Base-by-base conservation (phyloP, 2,329 filamentous ascomycete species). In the Exophiala bonariae region DNA sequence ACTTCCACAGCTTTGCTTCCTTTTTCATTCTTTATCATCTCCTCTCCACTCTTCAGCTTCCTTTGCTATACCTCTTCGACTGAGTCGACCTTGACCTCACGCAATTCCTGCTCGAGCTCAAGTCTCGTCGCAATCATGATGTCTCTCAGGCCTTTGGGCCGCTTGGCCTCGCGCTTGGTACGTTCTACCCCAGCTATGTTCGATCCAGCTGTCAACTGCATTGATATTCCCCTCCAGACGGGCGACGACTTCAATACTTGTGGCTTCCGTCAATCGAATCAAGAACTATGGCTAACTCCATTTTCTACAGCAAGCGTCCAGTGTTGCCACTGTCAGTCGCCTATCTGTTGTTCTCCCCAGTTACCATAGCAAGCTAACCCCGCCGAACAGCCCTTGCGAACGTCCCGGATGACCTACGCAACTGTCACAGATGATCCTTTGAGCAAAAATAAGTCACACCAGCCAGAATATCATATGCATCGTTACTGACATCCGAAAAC, bases 371-470 rank as follows among this genome's bases (percentile, higher is more conserved):
- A 13, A 31, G 30, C 44, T 53, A 41, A 49, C 47, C 37, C 35
- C 49, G 49, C 55, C 62, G 66, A 59, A 67, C 47, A 61, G 58
- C 46, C 52, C 35, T 37, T 57, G 35, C 55, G 46, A 38, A 43
- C 50, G 44, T 52, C 54, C 34, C 45, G 54, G 37, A 50, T 54
- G 36, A 50, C 52, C 44, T 59, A 59, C 52, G 58, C 58, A 41
- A 59, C 58, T 17, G 56, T 61, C 42, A 80, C 83, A 64, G 89
- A 96, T 74, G 84, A 83, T 67, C 83, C 89, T 63, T 85, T 99
- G 61, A 88, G 91, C 77, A 85, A 85, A 77, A 96, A 96, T 55
- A 55, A 55, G 52, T 55, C 6, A 18, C 42, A 30, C 28, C 14
- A 8, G 10, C 23, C 6, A 11, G 23, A 26, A 26, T 26, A 11